A percentile compares a stretch with the other conserved stretches of the same genome.
Evolutionary conservation across 2,329 filamentous ascomycete species (phyloP).

Genomic region (Macroventuria anomochaeta): DNA sequence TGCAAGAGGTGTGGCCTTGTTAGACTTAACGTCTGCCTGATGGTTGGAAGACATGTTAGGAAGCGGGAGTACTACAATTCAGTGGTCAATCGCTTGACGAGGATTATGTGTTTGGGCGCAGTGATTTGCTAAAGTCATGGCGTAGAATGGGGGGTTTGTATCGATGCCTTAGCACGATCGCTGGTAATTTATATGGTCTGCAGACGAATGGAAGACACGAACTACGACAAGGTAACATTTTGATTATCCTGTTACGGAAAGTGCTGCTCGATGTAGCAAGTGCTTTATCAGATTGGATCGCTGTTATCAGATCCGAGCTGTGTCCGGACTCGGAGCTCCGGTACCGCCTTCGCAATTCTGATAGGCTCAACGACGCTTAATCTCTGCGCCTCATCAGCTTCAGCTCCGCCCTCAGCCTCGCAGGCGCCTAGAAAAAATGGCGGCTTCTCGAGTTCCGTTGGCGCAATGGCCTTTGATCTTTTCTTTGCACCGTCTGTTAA

Average conservation of each 20-base stretch:
- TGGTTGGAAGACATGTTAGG: neutral
- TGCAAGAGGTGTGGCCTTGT: neutral
- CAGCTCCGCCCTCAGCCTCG: neutral
- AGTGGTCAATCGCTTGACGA: no score
- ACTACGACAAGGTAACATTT: neutral
- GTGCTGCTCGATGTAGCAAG: neutral
- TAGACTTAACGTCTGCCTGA: neutral
- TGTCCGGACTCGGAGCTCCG: neutral
- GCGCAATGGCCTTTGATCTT: neutral
- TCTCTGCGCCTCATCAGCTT: neutral
- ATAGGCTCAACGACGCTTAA: neutral
- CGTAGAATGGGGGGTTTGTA: no score
- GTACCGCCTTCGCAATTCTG: neutral
- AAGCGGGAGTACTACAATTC: neutral
- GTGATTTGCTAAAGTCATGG: neutral
- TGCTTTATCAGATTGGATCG: slow-evolving; percentile 10
- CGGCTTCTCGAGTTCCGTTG: neutral
- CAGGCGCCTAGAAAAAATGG: neutral
- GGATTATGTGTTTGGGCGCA: no score
- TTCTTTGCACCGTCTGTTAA: no score
- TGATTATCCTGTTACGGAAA: neutral
- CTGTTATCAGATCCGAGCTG: slow-evolving; percentile 14
- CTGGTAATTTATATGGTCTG: neutral
- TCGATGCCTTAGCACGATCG: neutral
- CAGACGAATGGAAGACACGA: neutral